These are phyloP conservation scores for Leccinum rimulosum DNA, from an alignment of 768 basidiomycete genomes.

Conservation along the genomic window DNA sequence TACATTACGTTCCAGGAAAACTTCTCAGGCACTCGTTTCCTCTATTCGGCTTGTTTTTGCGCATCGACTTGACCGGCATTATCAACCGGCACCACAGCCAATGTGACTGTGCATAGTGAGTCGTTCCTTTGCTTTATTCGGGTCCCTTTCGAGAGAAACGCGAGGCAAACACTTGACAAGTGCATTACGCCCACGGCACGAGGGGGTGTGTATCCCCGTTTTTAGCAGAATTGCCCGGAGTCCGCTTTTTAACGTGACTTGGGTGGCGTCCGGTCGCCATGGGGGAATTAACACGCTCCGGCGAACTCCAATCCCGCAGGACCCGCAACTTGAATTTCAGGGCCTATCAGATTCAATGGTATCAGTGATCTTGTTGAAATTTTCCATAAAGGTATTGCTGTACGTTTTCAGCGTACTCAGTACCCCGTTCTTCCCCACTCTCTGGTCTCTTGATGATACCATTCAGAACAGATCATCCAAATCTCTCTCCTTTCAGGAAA, in stretches of 20 bases:
- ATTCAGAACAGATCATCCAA: slow-evolving; percentile 7
- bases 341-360: background rate
- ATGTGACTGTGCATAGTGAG: background rate
- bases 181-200: slow-evolving; percentile 1
- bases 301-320: background rate
- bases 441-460: slow-evolving; percentile 13
- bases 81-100: background rate
- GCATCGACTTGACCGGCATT: background rate
- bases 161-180: background rate
- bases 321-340: background rate
- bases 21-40: background rate
- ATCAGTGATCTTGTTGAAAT: background rate
- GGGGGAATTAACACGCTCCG: background rate
- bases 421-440: slow-evolving; percentile 4
- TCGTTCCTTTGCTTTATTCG: slow-evolving; percentile 1
- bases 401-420: background rate
- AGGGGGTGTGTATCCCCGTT: slow-evolving; percentile 1
- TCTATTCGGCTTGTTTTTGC: background rate
- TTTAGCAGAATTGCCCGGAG: background rate
- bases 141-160: background rate
- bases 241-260: too few species aligned
- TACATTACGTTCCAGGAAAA: background rate
- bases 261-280: background rate
- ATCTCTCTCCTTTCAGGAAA: slow-evolving; percentile 21
- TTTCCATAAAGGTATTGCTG: slow-evolving; percentile 5